phyloP scores from a whole-genome alignment of 2,329 filamentous ascomycete species.

The Elsinoe australis region DNA sequence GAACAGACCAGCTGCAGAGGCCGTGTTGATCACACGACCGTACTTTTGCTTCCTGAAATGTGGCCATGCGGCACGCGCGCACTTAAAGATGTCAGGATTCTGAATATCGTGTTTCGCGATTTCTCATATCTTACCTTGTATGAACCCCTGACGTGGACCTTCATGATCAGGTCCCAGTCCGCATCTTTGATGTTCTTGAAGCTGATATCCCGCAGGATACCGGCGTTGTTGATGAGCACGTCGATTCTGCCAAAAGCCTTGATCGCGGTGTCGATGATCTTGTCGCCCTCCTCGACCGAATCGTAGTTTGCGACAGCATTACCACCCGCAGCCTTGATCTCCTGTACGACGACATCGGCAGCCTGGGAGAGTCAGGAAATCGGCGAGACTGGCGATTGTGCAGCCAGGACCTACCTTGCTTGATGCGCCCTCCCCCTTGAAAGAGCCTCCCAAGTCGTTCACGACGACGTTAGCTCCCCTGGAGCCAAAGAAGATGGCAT shows the following conservation, averaged over 20 bases:
- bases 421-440: conserved; percentile 84
- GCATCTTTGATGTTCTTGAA: conserved; percentile 98
- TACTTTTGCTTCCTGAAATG: conserved; percentile 99
- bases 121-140: conserved; percentile 57
- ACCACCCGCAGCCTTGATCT: conserved; percentile 80
- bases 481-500: conserved; percentile 82
- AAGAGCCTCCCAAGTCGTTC: conserved; percentile 88
- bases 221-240: conserved; percentile 94
- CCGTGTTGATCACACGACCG: conserved; percentile 90
- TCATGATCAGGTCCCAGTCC: conserved; percentile 93
- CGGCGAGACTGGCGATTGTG: not conserved
- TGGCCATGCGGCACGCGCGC: conserved; percentile 87
- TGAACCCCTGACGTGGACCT: conserved; percentile 83
- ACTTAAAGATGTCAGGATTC: conserved; percentile 38
- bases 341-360: conserved; percentile 73
- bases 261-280: conserved; percentile 85
- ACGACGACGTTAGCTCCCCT: conserved; percentile 92
- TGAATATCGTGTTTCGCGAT: not conserved
- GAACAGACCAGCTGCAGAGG: conserved; percentile 91
- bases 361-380: conserved; percentile 45
- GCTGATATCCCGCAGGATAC: conserved; percentile 87
- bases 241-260: conserved; percentile 79
- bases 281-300: conserved; percentile 83
- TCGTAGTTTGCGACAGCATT: conserved; percentile 98
- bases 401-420: conserved; percentile 61